Conservation (phyloP, 176 grass and related monocot genomes). For the Pontederia paniculata region DNA sequence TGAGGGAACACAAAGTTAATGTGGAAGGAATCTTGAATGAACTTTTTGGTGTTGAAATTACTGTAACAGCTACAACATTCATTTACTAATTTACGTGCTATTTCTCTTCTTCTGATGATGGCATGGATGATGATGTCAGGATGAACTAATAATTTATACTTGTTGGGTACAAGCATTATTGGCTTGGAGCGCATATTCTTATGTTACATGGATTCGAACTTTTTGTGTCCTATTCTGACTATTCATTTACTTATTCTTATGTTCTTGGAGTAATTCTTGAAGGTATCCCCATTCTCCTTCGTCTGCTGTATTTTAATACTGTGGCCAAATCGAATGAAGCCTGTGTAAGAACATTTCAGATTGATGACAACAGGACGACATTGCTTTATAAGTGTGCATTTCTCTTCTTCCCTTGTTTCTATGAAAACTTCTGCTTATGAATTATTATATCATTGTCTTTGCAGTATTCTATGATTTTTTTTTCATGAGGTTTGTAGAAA, state of each 20-base stretch:
- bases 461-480: too few species aligned
- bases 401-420: too few species aligned
- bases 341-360: too few species aligned
- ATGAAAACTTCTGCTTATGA: too few species aligned
- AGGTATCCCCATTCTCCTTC: conserved; percentile 27
- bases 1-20: conserved; percentile 14
- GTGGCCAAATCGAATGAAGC: too few species aligned
- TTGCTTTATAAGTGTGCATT: too few species aligned
- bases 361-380: too few species aligned
- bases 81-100: background rate
- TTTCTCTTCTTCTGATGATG: conserved; percentile 31
- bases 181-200: too few species aligned
- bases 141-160: conserved; percentile 18
- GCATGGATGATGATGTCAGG: conserved; percentile 46
- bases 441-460: too few species aligned
- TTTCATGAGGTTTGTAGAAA: too few species aligned
- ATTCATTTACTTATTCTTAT: conserved; percentile 37
- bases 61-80: background rate
- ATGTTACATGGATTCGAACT: too few species aligned
- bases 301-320: conserved; percentile 25
- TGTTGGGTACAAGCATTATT: conserved; percentile 27
- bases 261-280: conserved; percentile 42
- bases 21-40: background rate
- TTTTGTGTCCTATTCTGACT: conserved; percentile 31
- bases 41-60: background rate